phyloP scores from a whole-genome alignment of 2,329 filamentous ascomycete genomes.

The Ramularia collo-cygni region DNA sequence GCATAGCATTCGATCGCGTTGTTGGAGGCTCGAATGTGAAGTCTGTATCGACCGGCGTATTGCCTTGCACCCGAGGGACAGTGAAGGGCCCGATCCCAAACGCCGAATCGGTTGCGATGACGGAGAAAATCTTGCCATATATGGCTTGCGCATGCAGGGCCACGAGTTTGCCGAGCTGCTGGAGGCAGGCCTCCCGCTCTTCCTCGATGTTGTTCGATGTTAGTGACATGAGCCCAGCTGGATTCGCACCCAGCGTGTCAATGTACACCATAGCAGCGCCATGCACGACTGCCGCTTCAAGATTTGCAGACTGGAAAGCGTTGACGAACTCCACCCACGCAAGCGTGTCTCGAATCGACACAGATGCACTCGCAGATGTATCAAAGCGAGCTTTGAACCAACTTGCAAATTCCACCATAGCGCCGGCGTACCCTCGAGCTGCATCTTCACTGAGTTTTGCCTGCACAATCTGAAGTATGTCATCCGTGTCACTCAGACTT shows the following conservation, averaged over 20 bases:
- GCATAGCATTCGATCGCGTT: conserved; percentile 81
- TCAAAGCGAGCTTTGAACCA: conserved; percentile 85
- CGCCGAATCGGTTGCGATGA: conserved; percentile 47
- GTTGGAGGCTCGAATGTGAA: conserved; percentile 87
- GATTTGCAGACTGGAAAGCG: conserved; percentile 17
- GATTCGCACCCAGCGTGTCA: conserved; percentile 90
- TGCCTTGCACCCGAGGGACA: conserved; percentile 38
- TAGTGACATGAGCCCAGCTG: conserved; percentile 74
- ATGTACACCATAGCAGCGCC: conserved; percentile 94
- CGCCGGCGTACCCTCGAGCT: conserved; percentile 52
- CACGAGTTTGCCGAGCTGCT: conserved; percentile 63
- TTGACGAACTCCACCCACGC: conserved; percentile 95
- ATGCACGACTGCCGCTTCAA: conserved; percentile 53
- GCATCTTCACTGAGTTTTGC: conserved; percentile 57
- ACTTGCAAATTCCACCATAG: conserved; percentile 78
- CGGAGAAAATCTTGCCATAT: conserved; percentile 57
- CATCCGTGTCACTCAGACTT: conserved; percentile 72
- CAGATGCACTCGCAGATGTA: conserved; percentile 64
- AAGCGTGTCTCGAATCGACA: conserved; percentile 87
- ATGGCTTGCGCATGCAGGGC: conserved; percentile 54
- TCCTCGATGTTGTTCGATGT: conserved; percentile 61
- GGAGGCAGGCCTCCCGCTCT: conserved; percentile 67
- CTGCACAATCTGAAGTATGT: conserved; percentile 78
- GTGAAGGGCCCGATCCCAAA: conserved; percentile 71
- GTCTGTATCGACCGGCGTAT: conserved; percentile 38